These are phyloP conservation scores for Phtheirospermum japonicum DNA, from an alignment of 257 asterid genomes.

Conservation along the genomic window DNA sequence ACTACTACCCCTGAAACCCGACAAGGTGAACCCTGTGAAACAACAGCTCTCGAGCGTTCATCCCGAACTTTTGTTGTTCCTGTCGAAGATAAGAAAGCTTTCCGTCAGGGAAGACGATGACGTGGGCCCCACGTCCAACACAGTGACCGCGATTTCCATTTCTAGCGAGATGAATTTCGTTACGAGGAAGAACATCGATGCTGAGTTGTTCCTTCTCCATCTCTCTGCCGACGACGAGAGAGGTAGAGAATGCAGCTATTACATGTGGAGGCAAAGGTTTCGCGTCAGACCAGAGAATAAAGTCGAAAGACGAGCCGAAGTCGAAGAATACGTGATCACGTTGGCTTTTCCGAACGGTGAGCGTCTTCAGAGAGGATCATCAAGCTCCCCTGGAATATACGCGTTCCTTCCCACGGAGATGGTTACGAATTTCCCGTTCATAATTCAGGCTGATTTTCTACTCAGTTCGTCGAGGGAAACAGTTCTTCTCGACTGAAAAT, in stretches of 20 bases:
- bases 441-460: neutral
- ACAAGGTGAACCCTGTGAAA: neutral
- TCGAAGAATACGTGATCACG: neutral
- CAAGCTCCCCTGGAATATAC: neutral
- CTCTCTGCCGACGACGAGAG: neutral
- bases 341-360: neutral
- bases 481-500: neutral
- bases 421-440: neutral
- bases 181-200: neutral
- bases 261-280: conserved; percentile 7
- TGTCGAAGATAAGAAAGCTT: neutral
- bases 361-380: neutral
- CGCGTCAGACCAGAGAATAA: neutral
- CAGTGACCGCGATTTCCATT: neutral
- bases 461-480: neutral
- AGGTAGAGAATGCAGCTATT: neutral
- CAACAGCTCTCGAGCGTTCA: conserved; percentile 6
- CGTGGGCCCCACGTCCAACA: neutral
- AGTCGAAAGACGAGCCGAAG: neutral
- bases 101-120: neutral
- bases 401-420: conserved; percentile 5
- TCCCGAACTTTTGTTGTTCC: neutral
- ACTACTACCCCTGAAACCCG: neutral
- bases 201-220: neutral
- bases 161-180: neutral